Evolutionary conservation across 2,329 filamentous ascomycete species (phyloP).

Genomic region (Stagonosporopsis vannaccii): DNA sequence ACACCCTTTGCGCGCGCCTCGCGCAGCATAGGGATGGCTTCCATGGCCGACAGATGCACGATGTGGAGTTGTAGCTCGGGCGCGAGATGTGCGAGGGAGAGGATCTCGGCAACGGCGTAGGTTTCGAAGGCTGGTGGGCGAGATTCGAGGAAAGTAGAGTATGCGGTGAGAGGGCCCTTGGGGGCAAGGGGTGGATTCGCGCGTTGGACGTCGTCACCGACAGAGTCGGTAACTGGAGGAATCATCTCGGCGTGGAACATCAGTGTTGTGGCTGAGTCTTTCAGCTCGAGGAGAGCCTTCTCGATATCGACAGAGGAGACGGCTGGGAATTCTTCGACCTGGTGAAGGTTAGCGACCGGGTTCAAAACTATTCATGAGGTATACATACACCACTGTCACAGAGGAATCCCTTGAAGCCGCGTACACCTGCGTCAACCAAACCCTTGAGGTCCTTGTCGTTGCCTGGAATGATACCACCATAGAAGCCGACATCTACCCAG

Average conservation of each 20-base stretch:
- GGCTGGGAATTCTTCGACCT: conserved; percentile 96
- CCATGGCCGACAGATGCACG: conserved; percentile 88
- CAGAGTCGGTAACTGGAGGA: conserved; percentile 80
- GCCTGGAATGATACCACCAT: conserved; percentile 91
- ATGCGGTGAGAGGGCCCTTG: conserved; percentile 75
- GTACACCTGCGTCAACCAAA: conserved; percentile 83
- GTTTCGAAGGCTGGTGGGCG: conserved; percentile 90
- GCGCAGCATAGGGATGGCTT: conserved; percentile 82
- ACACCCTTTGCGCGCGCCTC: conserved; percentile 75
- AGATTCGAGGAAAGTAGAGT: conserved; percentile 90
- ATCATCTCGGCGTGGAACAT: conserved; percentile 99
- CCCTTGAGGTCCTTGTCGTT: conserved; percentile 81
- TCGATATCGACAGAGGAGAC: conserved; percentile 81
- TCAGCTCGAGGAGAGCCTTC: conserved; percentile 80
- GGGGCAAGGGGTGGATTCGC: conserved; percentile 75
- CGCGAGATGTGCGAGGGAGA: conserved; percentile 80
- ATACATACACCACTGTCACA: conserved; percentile 89
- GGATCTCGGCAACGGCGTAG: conserved; percentile 85
- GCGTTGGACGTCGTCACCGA: conserved; percentile 76
- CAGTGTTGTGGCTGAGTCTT: conserved; percentile 82
- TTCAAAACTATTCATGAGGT: no score
- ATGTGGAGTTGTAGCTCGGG: conserved; percentile 89
- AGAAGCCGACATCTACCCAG: conserved; percentile 99
- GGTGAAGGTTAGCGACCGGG: background rate
- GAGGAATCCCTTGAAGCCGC: conserved; percentile 96